Evolutionary conservation across 2,329 filamentous ascomycete species (phyloP).

Genomic region (Alternaria sp.): DNA sequence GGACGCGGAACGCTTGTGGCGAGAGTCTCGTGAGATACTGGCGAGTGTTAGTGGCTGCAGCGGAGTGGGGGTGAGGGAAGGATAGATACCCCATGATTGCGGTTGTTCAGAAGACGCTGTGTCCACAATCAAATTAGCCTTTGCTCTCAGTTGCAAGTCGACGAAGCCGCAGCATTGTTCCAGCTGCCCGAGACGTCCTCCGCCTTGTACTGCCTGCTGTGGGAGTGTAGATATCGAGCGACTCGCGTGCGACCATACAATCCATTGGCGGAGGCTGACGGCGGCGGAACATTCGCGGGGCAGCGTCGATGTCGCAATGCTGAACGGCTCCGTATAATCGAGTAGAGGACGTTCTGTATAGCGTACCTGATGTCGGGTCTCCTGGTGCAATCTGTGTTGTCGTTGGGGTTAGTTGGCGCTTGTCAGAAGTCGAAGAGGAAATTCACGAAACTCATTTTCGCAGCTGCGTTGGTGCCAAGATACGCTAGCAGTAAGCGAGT

Average conservation of each 20-base stretch:
- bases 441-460: conserved; percentile 19
- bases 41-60: conserved; percentile 44
- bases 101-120: conserved; percentile 53
- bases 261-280: conserved; percentile 21
- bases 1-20: conserved; percentile 99
- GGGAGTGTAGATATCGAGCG: conserved; percentile 25
- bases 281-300: conserved; percentile 9
- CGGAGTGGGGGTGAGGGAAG: conserved; percentile 5
- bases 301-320: conserved; percentile 28
- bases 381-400: conserved; percentile 46
- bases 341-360: conserved; percentile 12
- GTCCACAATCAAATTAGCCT: conserved; percentile 38
- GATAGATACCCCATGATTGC: conserved; percentile 61
- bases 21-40: conserved; percentile 99
- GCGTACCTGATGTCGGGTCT: conserved; percentile 46
- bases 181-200: background rate
- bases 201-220: conserved; percentile 7
- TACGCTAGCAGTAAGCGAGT: conserved; percentile 16
- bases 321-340: conserved; percentile 12
- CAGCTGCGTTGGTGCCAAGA: conserved; percentile 16
- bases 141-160: conserved; percentile 12
- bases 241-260: conserved; percentile 31
- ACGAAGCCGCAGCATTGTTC: conserved; percentile 22
- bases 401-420: conserved; percentile 39
- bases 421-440: conserved; percentile 29